Percentiles rank a stretch among this genome's conserved stretches.
Evolutionary conservation across 768 basidiomycete species (phyloP).

Genomic region (Cubamyces sp.): DNA sequence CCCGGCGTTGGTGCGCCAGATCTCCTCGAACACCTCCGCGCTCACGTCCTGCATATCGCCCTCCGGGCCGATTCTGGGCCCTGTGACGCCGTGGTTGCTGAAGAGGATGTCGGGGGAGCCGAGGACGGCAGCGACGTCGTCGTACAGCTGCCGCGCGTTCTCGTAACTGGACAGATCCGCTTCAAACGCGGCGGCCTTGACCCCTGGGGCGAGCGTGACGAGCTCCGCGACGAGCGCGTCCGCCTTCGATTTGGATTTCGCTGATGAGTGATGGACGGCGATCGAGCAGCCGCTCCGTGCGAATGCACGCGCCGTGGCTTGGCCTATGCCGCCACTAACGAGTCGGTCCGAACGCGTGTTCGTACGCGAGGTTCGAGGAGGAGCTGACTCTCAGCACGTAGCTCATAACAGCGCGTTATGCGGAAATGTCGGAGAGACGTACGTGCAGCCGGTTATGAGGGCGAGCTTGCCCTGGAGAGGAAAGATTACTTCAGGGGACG

Average conservation of each 20-base stretch:
- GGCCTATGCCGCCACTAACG: constrained; percentile 57
- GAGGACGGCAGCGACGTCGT: constrained; percentile 45
- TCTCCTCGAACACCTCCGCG: constrained; percentile 47
- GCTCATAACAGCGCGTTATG: too few species aligned
- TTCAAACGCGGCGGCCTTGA: constrained; percentile 49
- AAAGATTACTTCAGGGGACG: neutral
- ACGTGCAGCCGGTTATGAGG: constrained; percentile 45
- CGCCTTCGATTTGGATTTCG: constrained; percentile 41
- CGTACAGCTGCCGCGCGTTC: constrained; percentile 46
- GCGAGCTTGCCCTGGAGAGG: constrained; percentile 39
- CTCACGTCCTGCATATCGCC: constrained; percentile 51
- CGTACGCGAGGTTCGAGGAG: too few species aligned
- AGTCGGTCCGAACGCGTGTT: too few species aligned
- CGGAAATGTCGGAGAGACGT: constrained; percentile 28
- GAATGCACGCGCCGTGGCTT: constrained; percentile 51
- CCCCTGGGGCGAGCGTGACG: constrained; percentile 32
- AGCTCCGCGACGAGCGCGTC: constrained; percentile 45
- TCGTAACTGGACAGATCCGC: constrained; percentile 54
- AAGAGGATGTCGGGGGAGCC: constrained; percentile 57
- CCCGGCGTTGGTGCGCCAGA: constrained; percentile 53
- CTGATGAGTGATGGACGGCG: constrained; percentile 54
- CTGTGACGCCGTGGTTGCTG: constrained; percentile 52
- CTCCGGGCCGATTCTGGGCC: constrained; percentile 45
- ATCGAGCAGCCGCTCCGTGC: constrained; percentile 47
- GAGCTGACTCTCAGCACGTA: too few species aligned